Conservation (phyloP, 345 rosid species). For the Pseudoturritis turrita region DNA sequence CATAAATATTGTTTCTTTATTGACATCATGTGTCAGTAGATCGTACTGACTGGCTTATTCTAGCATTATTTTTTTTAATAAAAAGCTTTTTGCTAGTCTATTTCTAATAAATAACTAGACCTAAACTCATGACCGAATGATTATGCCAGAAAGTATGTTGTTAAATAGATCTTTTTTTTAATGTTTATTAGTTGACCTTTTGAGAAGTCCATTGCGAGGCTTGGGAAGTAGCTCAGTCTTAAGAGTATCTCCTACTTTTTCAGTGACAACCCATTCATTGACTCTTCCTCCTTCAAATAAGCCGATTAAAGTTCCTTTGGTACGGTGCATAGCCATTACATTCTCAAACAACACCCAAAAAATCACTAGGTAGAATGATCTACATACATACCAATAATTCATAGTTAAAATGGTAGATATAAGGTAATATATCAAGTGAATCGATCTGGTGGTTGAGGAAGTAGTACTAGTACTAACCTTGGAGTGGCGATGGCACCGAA, state of each 20-base stretch:
- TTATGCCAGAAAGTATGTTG: not conserved
- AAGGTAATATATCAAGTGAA: not conserved
- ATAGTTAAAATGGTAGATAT: not conserved
- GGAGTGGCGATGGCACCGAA: slow-evolving; percentile 6
- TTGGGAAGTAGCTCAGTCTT: slow-evolving; percentile 27
- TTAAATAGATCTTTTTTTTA: not conserved
- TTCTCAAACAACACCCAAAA: slow-evolving; percentile 54
- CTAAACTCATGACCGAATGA: not conserved
- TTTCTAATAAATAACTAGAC: not conserved
- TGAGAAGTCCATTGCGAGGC: slow-evolving; percentile 33
- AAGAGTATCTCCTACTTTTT: slow-evolving; percentile 40
- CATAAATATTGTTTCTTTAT: not conserved
- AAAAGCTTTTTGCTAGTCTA: not conserved
- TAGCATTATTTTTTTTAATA: not conserved
- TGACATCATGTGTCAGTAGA: not conserved
- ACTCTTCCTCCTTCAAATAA: slow-evolving; percentile 21
- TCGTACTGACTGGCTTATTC: not conserved
- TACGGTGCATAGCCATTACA: slow-evolving; percentile 52
- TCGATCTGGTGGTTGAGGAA: not conserved
- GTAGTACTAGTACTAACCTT: slow-evolving; percentile 2
- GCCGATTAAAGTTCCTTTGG: slow-evolving; percentile 47
- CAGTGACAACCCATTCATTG: slow-evolving; percentile 25
- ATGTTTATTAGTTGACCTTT: slow-evolving; percentile 39
- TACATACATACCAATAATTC: slow-evolving; percentile 7
- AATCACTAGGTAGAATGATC: slow-evolving; percentile 46